Evolutionary conservation across 441 rosid species (phyloP).

Genomic region (Populus hybrid): DNA sequence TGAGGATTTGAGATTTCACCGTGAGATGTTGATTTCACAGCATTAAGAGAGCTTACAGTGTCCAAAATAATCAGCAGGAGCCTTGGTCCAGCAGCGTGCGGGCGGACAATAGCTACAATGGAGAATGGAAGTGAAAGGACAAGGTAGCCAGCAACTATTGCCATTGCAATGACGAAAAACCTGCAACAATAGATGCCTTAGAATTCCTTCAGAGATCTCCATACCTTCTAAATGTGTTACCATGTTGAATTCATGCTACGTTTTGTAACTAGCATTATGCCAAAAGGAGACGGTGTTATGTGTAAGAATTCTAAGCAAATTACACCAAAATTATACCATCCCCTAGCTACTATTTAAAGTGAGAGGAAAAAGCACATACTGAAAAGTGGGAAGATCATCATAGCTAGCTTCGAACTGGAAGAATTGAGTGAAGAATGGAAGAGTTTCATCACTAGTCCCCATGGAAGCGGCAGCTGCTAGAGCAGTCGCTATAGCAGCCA

Average conservation of each 20-base stretch:
- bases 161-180: constrained; percentile 73
- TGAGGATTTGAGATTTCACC: neutral
- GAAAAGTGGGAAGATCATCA: constrained; percentile 67
- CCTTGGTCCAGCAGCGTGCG: constrained; percentile 54
- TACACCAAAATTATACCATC: too few species aligned
- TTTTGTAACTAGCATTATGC: neutral
- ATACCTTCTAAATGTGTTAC: neutral
- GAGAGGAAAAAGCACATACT: constrained; percentile 27
- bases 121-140: constrained; percentile 80
- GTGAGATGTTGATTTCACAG: neutral
- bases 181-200: constrained; percentile 30
- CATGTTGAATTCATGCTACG: neutral
- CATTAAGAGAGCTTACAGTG: constrained; percentile 33
- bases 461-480: constrained; percentile 62
- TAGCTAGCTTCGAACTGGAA: constrained; percentile 78
- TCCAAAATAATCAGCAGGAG: constrained; percentile 61
- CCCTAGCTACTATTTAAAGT: too few species aligned
- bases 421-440: constrained; percentile 86
- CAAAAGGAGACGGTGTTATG: neutral
- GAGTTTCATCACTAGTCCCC: constrained; percentile 69
- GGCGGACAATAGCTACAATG: constrained; percentile 63
- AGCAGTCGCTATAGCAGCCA: constrained; percentile 47
- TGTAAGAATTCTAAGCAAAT: neutral
- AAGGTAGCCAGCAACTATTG: constrained; percentile 56
- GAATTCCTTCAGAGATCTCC: neutral